A percentile compares a stretch with the other conserved stretches of the same genome.
These are phyloP conservation scores for Exophiala xenobiotica DNA, from an alignment of 2,329 filamentous ascomycete genomes.

Conservation along the genomic window DNA sequence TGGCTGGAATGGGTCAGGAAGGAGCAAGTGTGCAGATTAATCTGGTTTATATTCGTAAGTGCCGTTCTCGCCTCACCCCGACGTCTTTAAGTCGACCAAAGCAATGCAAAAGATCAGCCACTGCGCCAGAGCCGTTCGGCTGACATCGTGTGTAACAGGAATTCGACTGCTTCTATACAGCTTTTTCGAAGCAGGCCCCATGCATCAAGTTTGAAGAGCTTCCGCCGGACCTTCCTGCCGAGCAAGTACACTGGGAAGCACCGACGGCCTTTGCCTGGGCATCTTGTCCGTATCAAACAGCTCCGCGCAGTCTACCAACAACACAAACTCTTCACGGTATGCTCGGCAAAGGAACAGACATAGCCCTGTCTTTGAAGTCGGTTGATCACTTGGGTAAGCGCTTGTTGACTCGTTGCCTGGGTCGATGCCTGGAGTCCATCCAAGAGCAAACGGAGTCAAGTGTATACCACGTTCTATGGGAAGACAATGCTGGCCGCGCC, in stretches of 20 bases:
- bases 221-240: slow-evolving; percentile 3
- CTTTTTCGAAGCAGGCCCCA: slow-evolving; percentile 9
- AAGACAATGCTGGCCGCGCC: slow-evolving; percentile 1
- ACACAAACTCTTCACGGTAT: slow-evolving; percentile 5
- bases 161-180: slow-evolving; percentile 12
- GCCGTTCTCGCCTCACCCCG: background rate
- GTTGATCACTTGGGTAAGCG: slow-evolving; percentile 8
- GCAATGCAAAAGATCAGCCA: background rate
- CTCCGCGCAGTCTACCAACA: slow-evolving; percentile 6
- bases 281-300: slow-evolving; percentile 4
- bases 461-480: slow-evolving; percentile 4
- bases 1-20: slow-evolving; percentile 9
- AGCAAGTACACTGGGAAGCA: slow-evolving; percentile 11
- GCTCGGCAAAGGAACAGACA: background rate
- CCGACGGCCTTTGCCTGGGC: slow-evolving; percentile 9
- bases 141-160: background rate
- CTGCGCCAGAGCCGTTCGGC: no score
- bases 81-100: background rate
- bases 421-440: background rate
- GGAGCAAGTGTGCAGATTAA: slow-evolving; percentile 5
- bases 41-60: slow-evolving; percentile 12
- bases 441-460: slow-evolving; percentile 8
- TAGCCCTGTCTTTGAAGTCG: background rate
- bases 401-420: slow-evolving; percentile 8
- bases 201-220: slow-evolving; percentile 12